These are phyloP conservation scores for Gleditsia sinensis DNA, from an alignment of 306 rosid species.

Conservation along the genomic window DNA sequence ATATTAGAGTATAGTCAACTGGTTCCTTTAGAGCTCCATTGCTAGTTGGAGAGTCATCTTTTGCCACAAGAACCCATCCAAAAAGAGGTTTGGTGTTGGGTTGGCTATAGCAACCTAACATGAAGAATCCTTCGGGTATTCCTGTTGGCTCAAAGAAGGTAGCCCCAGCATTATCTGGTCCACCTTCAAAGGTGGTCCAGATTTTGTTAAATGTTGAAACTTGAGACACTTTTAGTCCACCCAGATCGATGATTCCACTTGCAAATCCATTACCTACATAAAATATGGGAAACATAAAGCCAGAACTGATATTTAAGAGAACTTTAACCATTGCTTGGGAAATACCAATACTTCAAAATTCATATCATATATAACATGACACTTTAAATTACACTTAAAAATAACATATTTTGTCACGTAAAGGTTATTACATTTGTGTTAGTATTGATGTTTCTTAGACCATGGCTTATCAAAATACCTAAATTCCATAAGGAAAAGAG, in stretches of 20 bases:
- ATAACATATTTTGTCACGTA: neutral
- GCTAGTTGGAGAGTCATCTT: conserved; percentile 33
- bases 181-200: conserved; percentile 65
- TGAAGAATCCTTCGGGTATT: conserved; percentile 65
- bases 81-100: conserved; percentile 67
- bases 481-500: neutral
- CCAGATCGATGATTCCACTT: conserved; percentile 61
- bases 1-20: conserved; percentile 61
- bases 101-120: conserved; percentile 68
- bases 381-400: too few relatives aligned
- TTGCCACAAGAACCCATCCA: conserved; percentile 69
- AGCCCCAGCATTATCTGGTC: conserved; percentile 60
- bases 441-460: too few relatives aligned
- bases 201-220: conserved; percentile 58
- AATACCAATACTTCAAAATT: too few relatives aligned
- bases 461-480: neutral
- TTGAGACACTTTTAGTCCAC: conserved; percentile 62
- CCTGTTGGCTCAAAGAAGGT: conserved; percentile 69
- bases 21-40: conserved; percentile 48
- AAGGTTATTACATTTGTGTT: too few relatives aligned
- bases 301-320: neutral
- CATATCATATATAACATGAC: too few relatives aligned
- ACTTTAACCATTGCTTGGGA: too few relatives aligned
- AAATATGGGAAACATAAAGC: neutral
- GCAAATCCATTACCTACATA: conserved; percentile 58